These are phyloP conservation scores for Persicaria tinctoria DNA, from an alignment of 148 eudicot species.

Conservation along the genomic window DNA sequence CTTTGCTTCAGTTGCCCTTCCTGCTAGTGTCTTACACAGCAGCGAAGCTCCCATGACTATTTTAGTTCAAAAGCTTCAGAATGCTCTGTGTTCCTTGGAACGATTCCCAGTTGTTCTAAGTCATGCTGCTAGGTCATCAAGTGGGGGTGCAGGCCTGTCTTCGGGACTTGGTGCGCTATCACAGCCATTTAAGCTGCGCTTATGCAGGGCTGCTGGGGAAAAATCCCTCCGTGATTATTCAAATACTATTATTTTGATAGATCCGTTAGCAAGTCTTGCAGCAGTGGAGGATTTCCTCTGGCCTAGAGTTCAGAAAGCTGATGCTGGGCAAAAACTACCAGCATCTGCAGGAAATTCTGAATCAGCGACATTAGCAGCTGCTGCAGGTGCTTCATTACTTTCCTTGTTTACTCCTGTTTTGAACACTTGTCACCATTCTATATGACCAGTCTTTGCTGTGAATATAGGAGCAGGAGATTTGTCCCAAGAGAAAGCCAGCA, in stretches of 20 bases:
- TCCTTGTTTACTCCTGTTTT: constrained; percentile 58
- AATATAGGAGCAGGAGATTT: constrained; percentile 52
- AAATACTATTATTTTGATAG: constrained; percentile 83
- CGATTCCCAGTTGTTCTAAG: constrained; percentile 90
- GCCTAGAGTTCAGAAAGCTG: constrained; percentile 85
- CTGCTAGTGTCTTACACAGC: constrained; percentile 35
- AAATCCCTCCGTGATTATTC: constrained; percentile 97
- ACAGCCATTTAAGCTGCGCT: constrained; percentile 90
- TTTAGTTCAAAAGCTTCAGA: constrained; percentile 87
- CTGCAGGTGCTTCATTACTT: constrained; percentile 56
- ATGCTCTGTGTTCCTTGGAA: constrained; percentile 85
- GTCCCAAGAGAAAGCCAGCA: constrained; percentile 46
- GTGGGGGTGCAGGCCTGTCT: constrained; percentile 74
- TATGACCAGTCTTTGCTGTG: constrained; percentile 64
- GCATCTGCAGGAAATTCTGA: constrained; percentile 61
- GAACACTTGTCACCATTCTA: constrained; percentile 58
- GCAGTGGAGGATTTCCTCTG: constrained; percentile 95
- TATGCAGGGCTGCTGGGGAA: constrained; percentile 87
- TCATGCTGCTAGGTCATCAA: constrained; percentile 72
- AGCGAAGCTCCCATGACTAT: constrained; percentile 53
- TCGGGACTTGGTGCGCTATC: constrained; percentile 82
- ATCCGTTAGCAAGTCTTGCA: constrained; percentile 93
- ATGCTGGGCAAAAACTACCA: constrained; percentile 69
- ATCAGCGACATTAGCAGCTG: constrained; percentile 34
- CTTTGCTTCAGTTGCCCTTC: constrained; percentile 72